Evolutionary conservation across 106 monocot species (phyloP).

Genomic region (Agapanthus africanus): DNA sequence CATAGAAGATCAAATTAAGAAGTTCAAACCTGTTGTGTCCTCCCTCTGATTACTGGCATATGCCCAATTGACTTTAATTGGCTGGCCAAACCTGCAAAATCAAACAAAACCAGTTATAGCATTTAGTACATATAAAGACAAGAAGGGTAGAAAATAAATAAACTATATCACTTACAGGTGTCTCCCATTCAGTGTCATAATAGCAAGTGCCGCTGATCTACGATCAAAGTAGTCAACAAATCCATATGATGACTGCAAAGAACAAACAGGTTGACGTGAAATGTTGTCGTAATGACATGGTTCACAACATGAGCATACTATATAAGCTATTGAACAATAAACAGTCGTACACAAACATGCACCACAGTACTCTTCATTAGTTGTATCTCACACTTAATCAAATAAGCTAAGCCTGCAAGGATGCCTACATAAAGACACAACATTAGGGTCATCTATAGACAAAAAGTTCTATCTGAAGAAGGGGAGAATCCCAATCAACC

Average conservation of each 20-base stretch:
- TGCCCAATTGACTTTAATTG: slow-evolving; percentile 90
- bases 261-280: too few relatives aligned
- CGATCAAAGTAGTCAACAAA: slow-evolving; percentile 31
- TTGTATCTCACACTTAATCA: too few relatives aligned
- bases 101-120: background rate
- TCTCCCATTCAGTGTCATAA: slow-evolving; percentile 79
- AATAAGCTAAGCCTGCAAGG: too few relatives aligned
- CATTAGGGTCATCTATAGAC: too few relatives aligned
- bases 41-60: slow-evolving; percentile 84
- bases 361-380: too few relatives aligned
- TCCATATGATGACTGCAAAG: slow-evolving; percentile 71
- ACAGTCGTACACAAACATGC: too few relatives aligned
- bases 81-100: slow-evolving; percentile 56
- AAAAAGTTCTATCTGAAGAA: too few relatives aligned
- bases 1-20: background rate
- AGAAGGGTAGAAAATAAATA: slow-evolving; percentile 3
- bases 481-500: too few relatives aligned
- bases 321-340: too few relatives aligned
- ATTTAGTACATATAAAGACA: background rate
- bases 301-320: too few relatives aligned
- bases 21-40: slow-evolving; percentile 51
- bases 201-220: slow-evolving; percentile 72
- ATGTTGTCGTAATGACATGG: too few relatives aligned
- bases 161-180: slow-evolving; percentile 43
- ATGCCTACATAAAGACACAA: too few relatives aligned